Evolutionary conservation across 768 basidiomycete genomes (phyloP).

Genomic region (Naganishia antarctica): DNA sequence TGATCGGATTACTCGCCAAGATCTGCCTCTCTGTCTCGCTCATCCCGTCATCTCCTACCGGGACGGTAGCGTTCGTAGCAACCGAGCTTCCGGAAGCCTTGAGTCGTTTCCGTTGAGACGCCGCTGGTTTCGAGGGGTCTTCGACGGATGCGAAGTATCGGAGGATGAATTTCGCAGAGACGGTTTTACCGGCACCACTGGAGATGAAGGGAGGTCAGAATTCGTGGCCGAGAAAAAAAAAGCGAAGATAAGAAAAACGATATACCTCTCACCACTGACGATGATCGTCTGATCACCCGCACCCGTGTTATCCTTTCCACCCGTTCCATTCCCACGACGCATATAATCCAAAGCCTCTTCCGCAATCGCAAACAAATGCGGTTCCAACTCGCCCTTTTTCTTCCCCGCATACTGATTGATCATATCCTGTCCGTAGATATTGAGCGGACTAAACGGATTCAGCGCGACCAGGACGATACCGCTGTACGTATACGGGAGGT

Average conservation of each 20-base stretch:
- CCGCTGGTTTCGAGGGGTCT: conserved; percentile 58
- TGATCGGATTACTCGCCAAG: conserved; percentile 96
- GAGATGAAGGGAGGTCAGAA: conserved; percentile 4
- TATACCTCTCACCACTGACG: conserved; percentile 91
- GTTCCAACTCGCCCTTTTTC: conserved; percentile 88
- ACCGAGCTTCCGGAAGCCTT: conserved; percentile 13
- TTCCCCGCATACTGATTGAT: conserved; percentile 94
- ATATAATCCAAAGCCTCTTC: conserved; percentile 98
- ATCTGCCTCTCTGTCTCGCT: conserved; percentile 97
- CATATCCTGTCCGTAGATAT: conserved; percentile 92
- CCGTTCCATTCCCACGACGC: conserved; percentile 57
- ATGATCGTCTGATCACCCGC: conserved; percentile 95
- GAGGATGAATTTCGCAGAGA: conserved; percentile 99
- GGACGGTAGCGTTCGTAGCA: conserved; percentile 22
- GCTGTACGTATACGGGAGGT: conserved; percentile 97
- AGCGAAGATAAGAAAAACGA: not conserved
- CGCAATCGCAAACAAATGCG: conserved; percentile 96
- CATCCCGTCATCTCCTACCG: conserved; percentile 50
- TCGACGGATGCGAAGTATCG: conserved; percentile 97
- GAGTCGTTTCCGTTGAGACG: conserved; percentile 65
- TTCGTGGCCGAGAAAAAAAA: too few species aligned
- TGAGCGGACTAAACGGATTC: conserved; percentile 96
- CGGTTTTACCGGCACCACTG: conserved; percentile 98
- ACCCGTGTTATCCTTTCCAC: conserved; percentile 55
- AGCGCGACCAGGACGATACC: conserved; percentile 91